These are phyloP conservation scores for Carex scoparia DNA, from an alignment of 176 grass and related monocot species.

Conservation along the genomic window DNA sequence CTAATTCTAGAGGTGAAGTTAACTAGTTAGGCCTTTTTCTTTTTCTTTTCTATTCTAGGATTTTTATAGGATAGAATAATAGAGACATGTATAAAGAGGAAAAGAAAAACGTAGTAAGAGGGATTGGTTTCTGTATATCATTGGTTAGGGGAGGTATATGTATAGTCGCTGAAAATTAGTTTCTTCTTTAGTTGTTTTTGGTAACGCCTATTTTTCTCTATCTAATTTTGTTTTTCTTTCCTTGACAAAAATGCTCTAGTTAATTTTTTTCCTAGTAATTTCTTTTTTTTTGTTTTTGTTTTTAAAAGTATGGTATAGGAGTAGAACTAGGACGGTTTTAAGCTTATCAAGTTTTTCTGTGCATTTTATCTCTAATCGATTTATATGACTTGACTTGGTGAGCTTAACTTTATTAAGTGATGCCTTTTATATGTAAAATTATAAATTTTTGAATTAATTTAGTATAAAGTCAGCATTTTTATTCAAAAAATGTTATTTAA, in stretches of 20 bases:
- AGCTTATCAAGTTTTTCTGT: too few species aligned
- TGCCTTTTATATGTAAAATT: too few species aligned
- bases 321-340: too few species aligned
- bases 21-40: slow-evolving; percentile 36
- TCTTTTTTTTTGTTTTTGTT: not conserved
- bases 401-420: too few species aligned
- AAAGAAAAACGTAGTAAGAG: slow-evolving; percentile 32
- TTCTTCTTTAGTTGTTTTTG: slow-evolving; percentile 16
- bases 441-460: too few species aligned
- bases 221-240: not conserved
- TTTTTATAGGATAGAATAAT: slow-evolving; percentile 43
- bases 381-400: too few species aligned
- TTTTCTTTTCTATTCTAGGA: slow-evolving; percentile 34
- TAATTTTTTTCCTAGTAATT: not conserved
- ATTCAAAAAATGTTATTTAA: too few species aligned
- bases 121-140: slow-evolving; percentile 79
- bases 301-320: not conserved
- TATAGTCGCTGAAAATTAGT: slow-evolving; percentile 62
- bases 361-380: too few species aligned
- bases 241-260: not conserved
- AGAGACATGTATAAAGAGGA: slow-evolving; percentile 55
- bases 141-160: slow-evolving; percentile 75
- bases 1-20: slow-evolving; percentile 23
- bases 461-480: too few species aligned
- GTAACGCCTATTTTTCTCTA: not conserved